A percentile compares a stretch with the other conserved stretches of the same genome.
These are phyloP conservation scores for Tylopilus sp. DNA, from an alignment of 1,284 basidiomycete genomes.

Conservation along the genomic window DNA sequence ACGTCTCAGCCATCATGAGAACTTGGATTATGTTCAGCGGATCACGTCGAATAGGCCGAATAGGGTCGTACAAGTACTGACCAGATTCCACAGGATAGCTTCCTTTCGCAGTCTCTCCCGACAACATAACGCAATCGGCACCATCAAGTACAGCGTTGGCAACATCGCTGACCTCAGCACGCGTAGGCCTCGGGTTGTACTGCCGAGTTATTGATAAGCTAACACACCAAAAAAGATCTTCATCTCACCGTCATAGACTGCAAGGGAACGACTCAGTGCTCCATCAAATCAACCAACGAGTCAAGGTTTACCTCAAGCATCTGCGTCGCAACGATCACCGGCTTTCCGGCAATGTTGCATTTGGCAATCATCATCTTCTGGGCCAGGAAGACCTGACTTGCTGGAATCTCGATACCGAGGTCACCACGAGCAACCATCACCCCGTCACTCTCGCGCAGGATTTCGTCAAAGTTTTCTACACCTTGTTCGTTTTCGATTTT, in stretches of 20 bases:
- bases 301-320: slow-evolving; percentile 85
- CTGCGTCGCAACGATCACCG: slow-evolving; percentile 98
- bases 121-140: slow-evolving; percentile 98
- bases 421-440: slow-evolving; percentile 99
- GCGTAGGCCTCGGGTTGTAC: slow-evolving; percentile 96
- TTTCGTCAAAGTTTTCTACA: slow-evolving; percentile 97
- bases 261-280: slow-evolving; percentile 13
- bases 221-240: background rate
- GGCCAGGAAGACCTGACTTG: slow-evolving; percentile 94
- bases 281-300: background rate
- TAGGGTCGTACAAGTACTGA: slow-evolving; percentile 43
- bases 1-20: slow-evolving; percentile 98
- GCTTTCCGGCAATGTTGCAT: slow-evolving; percentile 96
- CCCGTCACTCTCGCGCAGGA: slow-evolving; percentile 88
- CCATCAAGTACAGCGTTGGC: slow-evolving; percentile 97
- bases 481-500: slow-evolving; percentile 99
- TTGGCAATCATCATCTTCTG: slow-evolving; percentile 99
- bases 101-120: slow-evolving; percentile 97
- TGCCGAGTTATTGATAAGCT: slow-evolving; percentile 33
- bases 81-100: slow-evolving; percentile 91
- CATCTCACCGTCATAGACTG: slow-evolving; percentile 86
- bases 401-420: slow-evolving; percentile 97
- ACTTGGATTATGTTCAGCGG: slow-evolving; percentile 46
- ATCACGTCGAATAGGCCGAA: background rate
- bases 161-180: slow-evolving; percentile 96